These are phyloP conservation scores for Lachancea quebecensis DNA, from an alignment of 805 yeast genomes.

Conservation along the genomic window DNA sequence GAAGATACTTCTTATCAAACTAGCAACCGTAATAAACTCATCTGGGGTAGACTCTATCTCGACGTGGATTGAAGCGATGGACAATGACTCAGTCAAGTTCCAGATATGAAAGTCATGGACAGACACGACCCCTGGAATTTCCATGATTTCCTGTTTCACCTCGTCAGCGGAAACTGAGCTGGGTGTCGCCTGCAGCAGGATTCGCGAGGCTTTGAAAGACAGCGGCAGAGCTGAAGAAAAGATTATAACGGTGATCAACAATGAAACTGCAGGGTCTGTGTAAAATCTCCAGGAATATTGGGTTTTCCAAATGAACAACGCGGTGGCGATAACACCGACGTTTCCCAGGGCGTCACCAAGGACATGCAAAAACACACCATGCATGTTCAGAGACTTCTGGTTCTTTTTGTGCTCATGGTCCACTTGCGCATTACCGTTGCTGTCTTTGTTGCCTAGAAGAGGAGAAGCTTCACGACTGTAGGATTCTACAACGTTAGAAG, in stretches of 20 bases:
- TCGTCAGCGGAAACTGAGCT: slow-evolving; percentile 68
- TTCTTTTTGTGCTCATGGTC: slow-evolving; percentile 14
- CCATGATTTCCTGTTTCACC: slow-evolving; percentile 60
- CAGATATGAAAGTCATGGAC: slow-evolving; percentile 95
- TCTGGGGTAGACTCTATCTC: slow-evolving; percentile 61
- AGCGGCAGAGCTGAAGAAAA: slow-evolving; percentile 88
- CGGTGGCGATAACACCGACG: slow-evolving; percentile 85
- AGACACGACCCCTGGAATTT: slow-evolving; percentile 67
- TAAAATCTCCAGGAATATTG: slow-evolving; percentile 82
- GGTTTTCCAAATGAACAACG: slow-evolving; percentile 89
- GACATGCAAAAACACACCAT: slow-evolving; percentile 93
- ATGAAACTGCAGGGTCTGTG: slow-evolving; percentile 79
- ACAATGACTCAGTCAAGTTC: slow-evolving; percentile 83
- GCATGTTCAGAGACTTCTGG: slow-evolving; percentile 82
- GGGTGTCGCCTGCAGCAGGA: slow-evolving; percentile 89
- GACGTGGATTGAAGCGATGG: slow-evolving; percentile 85
- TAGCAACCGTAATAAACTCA: slow-evolving; percentile 62
- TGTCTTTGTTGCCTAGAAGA: slow-evolving; percentile 11
- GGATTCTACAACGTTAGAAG: slow-evolving; percentile 23
- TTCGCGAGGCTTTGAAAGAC: slow-evolving; percentile 79
- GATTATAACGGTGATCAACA: slow-evolving; percentile 79
- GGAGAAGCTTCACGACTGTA: slow-evolving; percentile 35
- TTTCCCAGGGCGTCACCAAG: slow-evolving; percentile 95
- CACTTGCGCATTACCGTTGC: slow-evolving; percentile 1
- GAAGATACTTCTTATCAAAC: slow-evolving; percentile 67